Evolutionary conservation across 805 yeast species (phyloP).

Genomic region (Cyberlindnera amylophila): DNA sequence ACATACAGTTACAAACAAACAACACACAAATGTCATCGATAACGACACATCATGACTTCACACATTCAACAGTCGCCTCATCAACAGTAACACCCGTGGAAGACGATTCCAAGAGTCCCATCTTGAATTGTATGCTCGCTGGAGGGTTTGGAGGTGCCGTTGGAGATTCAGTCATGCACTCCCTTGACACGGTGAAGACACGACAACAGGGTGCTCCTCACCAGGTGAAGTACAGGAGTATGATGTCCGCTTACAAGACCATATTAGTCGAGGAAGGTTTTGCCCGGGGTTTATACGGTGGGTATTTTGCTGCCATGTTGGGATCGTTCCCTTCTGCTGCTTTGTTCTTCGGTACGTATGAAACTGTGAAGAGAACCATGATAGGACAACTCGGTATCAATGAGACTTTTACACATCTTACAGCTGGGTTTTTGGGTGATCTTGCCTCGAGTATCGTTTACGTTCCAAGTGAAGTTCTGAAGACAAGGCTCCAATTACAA

Average conservation of each 20-base stretch:
- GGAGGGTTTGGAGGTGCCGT: slow-evolving; percentile 95
- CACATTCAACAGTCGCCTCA: slow-evolving; percentile 15
- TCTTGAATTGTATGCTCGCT: slow-evolving; percentile 67
- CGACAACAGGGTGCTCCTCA: slow-evolving; percentile 92
- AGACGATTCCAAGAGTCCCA: slow-evolving; percentile 30
- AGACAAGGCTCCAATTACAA: slow-evolving; percentile 90
- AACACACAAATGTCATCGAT: slow-evolving; percentile 10
- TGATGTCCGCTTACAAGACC: slow-evolving; percentile 71
- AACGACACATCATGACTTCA: slow-evolving; percentile 10
- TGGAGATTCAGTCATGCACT: slow-evolving; percentile 93
- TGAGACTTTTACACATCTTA: slow-evolving; percentile 75
- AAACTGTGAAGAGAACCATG: slow-evolving; percentile 66
- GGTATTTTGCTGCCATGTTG: slow-evolving; percentile 85
- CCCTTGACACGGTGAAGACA: slow-evolving; percentile 93
- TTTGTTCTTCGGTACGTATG: slow-evolving; percentile 91
- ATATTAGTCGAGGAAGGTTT: slow-evolving; percentile 85
- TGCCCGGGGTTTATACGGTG: slow-evolving; percentile 81
- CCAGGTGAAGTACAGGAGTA: slow-evolving; percentile 62
- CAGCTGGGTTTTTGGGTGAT: slow-evolving; percentile 93
- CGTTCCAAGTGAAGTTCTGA: slow-evolving; percentile 93
- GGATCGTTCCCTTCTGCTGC: slow-evolving; percentile 96
- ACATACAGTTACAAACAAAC: background rate
- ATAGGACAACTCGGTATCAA: slow-evolving; percentile 61
- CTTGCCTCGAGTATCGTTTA: slow-evolving; percentile 82
- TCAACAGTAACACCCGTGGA: slow-evolving; percentile 17